A percentile compares a stretch with the other conserved stretches of the same genome.
phyloP scores from a whole-genome alignment of 192 early-diverging fungal genomes.

The Piromyces finnis region DNA sequence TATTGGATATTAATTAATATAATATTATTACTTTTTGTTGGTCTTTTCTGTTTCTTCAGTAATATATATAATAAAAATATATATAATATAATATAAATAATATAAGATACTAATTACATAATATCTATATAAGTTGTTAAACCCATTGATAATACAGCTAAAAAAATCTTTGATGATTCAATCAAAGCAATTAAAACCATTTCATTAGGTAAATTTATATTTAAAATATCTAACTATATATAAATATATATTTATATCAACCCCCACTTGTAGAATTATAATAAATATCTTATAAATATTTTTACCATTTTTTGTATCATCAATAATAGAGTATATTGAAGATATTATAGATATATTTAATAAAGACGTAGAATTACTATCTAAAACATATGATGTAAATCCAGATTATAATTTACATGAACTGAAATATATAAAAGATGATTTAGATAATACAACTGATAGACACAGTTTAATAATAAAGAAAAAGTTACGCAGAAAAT shows the following conservation, averaged over 20 bases:
- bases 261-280: no score
- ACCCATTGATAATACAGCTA: neutral
- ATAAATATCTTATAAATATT: no score
- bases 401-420: neutral
- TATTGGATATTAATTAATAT: neutral
- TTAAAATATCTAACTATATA: no score
- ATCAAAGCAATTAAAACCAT: neutral
- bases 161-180: neutral
- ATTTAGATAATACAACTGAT: neutral
- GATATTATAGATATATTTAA: neutral
- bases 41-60: neutral
- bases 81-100: neutral
- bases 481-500: neutral
- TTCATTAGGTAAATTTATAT: no score
- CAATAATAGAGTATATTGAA: neutral
- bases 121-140: neutral
- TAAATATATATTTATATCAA: no score
- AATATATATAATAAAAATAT: neutral
- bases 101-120: neutral
- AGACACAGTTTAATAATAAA: neutral
- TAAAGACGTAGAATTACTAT: neutral
- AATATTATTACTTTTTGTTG: neutral
- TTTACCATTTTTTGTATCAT: no score
- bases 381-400: neutral
- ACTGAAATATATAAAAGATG: neutral